These are phyloP conservation scores for Xylaria sp. DNA, from an alignment of 2,329 filamentous ascomycete genomes.

Conservation along the genomic window DNA sequence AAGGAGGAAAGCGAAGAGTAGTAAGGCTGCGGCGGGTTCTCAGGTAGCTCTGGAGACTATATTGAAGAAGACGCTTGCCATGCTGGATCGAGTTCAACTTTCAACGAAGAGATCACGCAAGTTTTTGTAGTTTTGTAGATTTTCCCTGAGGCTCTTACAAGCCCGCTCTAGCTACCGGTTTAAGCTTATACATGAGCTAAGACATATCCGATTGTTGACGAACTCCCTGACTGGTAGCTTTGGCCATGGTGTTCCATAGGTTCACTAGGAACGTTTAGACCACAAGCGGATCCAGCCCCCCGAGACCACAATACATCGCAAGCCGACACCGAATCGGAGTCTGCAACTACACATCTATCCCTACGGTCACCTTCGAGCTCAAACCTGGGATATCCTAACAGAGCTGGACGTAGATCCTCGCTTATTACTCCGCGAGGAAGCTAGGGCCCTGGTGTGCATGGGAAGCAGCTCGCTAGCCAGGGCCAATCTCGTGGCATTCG, in stretches of 20 bases:
- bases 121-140: constrained; percentile 50
- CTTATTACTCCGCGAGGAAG: constrained; percentile 41
- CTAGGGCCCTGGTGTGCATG: constrained; percentile 37
- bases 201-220: constrained; percentile 37
- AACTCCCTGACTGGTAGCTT: constrained; percentile 35
- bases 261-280: constrained; percentile 38
- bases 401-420: constrained; percentile 48
- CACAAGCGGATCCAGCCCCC: constrained; percentile 31
- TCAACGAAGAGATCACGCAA: constrained; percentile 41
- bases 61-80: constrained; percentile 41
- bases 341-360: constrained; percentile 43
- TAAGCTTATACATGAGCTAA: constrained; percentile 44
- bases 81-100: constrained; percentile 39
- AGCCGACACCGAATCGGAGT: constrained; percentile 48
- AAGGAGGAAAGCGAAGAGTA: constrained; percentile 32
- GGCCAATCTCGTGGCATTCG: constrained; percentile 42
- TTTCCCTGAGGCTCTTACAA: constrained; percentile 34
- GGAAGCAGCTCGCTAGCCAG: constrained; percentile 34
- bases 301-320: constrained; percentile 36
- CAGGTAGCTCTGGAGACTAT: constrained; percentile 39
- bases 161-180: constrained; percentile 29
- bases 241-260: constrained; percentile 38
- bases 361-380: constrained; percentile 44
- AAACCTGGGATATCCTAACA: constrained; percentile 50
- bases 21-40: constrained; percentile 43